A percentile compares a stretch with the other conserved stretches of the same genome.
Evolutionary conservation across 2,329 filamentous ascomycete genomes (phyloP).

Genomic region (Metarhizium rileyi): DNA sequence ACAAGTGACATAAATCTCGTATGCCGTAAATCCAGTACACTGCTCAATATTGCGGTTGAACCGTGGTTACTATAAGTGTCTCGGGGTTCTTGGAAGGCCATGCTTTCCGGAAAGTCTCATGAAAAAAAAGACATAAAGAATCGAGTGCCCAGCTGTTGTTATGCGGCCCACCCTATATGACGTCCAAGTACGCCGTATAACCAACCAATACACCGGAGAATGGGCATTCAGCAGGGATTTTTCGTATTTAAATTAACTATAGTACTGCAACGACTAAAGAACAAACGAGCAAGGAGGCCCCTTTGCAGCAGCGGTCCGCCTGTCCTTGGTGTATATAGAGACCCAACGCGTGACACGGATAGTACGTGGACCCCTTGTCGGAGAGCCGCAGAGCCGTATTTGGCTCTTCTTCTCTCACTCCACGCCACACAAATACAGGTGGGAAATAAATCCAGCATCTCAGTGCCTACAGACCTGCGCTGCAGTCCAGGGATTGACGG

Average conservation of each 20-base stretch:
- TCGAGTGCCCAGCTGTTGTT: too few relatives aligned
- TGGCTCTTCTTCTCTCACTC: not conserved
- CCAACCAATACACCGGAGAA: slow-evolving; percentile 27
- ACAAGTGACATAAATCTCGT: too few relatives aligned
- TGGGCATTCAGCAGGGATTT: slow-evolving; percentile 21
- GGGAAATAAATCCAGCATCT: slow-evolving; percentile 25
- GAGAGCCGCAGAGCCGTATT: not conserved
- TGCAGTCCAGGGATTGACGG: slow-evolving; percentile 12
- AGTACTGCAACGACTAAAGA: slow-evolving; percentile 27
- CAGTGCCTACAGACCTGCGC: slow-evolving; percentile 13
- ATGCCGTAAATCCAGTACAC: too few relatives aligned
- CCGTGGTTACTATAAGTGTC: too few relatives aligned
- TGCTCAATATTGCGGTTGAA: too few relatives aligned
- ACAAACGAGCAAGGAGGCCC: slow-evolving; percentile 23
- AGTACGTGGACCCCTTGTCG: not conserved
- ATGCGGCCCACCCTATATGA: too few relatives aligned
- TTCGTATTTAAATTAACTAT: slow-evolving; percentile 31
- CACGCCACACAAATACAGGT: not conserved
- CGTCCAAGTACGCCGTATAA: too few relatives aligned
- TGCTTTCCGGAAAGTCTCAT: too few relatives aligned
- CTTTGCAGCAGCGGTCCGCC: slow-evolving; percentile 23
- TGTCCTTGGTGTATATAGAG: slow-evolving; percentile 18
- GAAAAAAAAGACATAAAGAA: too few relatives aligned
- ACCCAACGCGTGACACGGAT: slow-evolving; percentile 14
- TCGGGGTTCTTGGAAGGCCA: too few relatives aligned